Percentiles rank a stretch among this genome's conserved stretches.
phyloP scores from a whole-genome alignment of 768 basidiomycete genomes.

The Lactarius pseudohatsudake region DNA sequence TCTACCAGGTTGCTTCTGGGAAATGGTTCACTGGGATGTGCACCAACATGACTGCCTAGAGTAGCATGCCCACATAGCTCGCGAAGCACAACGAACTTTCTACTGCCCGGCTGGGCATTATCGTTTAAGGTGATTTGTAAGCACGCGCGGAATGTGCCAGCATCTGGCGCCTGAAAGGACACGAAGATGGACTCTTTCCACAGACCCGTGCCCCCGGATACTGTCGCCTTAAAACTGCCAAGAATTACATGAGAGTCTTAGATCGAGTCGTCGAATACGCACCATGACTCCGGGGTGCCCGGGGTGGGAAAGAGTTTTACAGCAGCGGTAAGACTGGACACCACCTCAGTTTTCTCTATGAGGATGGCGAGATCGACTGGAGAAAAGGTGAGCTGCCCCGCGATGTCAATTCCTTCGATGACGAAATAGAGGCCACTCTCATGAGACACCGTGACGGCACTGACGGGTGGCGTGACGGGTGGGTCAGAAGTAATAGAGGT shows the following conservation, averaged over 20 bases:
- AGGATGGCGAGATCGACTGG: not conserved
- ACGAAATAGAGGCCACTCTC: constrained; percentile 18
- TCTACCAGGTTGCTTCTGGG: not conserved
- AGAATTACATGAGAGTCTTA: not conserved
- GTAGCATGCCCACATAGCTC: constrained; percentile 5
- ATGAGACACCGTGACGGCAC: not conserved
- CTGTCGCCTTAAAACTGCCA: constrained; percentile 6
- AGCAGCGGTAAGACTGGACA: constrained; percentile 3
- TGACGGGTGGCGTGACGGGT: no score
- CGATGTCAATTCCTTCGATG: not conserved
- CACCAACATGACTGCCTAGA: not conserved
- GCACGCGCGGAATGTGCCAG: not conserved
- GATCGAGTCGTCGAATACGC: not conserved
- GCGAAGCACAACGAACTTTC: constrained; percentile 9
- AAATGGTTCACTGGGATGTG: not conserved
- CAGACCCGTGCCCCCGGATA: not conserved
- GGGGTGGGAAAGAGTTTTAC: not conserved
- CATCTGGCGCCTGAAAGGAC: constrained; percentile 4
- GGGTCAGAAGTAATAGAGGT: no score
- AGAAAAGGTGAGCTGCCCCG: not conserved
- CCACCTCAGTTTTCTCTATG: not conserved
- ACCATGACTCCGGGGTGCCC: constrained; percentile 5
- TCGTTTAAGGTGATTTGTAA: constrained; percentile 5
- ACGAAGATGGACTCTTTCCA: not conserved
- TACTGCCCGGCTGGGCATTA: not conserved